Evolutionary conservation across 768 basidiomycete genomes (phyloP), one percentile per base, ranked within the genome.

Genomic region (Auricularia heimuer): DNA sequence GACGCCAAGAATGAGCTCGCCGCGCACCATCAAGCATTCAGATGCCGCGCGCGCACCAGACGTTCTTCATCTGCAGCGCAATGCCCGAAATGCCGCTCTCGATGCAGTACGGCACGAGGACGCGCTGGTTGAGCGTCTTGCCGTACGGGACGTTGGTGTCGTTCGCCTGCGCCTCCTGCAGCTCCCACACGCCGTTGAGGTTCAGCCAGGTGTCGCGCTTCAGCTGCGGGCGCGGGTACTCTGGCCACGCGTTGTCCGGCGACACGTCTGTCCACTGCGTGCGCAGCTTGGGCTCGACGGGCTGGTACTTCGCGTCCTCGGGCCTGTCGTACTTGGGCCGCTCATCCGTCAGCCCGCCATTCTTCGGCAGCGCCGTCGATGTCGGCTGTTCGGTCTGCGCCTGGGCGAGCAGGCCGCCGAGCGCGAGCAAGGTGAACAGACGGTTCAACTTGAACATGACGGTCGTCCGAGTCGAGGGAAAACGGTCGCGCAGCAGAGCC

Each of bases 141-240:
- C 56, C 56, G 56, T n/a, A 60, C 56, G 56, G 56, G 16, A 34
- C 56, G 24, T 60, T 4, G 56, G 56, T 35, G 56, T 60, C 56
- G 34, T 60, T 60, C 18, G 56, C 56, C 56, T 60, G 24, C 11
- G 56, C 56, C 56, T 60, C 56, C 3, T 60, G 56, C 4, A 60
- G 56, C 56, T 60, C 56, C 56, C 56, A 60, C 3, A 60, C 56
- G 34, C 56, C 56, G 34, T 60, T 60, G 7, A 60, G 29, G 24
- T 21, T 29, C 7, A 33, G 24, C 56, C 56, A 60, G 34, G 21
- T 60, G 24, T 60, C 56, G 56, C 56, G 56, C 7, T 18, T 6
- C 29, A 60, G 34, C 14, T 33, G 56, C 7, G 56, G 56, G 24
- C 56, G 56, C 3, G 56, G 56, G 24, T 60, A 60, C 29, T 60